Conservation (phyloP, 129 eudicot genomes). For the Gnaphalium uliginosum region DNA sequence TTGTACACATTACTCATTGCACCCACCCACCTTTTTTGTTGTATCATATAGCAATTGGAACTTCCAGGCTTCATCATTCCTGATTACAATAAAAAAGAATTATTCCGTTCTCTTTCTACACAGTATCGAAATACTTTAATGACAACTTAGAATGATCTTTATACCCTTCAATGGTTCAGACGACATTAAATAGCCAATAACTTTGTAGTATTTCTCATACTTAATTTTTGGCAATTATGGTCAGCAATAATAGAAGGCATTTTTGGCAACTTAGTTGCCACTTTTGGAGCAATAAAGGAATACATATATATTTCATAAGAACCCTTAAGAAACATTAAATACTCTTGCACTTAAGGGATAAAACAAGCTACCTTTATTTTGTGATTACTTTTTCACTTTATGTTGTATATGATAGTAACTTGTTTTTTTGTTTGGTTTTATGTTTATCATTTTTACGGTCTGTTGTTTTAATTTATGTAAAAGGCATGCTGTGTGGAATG, state of each 20-base stretch:
- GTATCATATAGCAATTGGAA: not conserved
- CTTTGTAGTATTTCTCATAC: not conserved
- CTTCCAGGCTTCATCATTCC: slow-evolving; percentile 1
- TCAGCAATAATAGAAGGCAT: not conserved
- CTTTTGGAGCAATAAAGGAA: not conserved
- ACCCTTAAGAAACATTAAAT: not conserved
- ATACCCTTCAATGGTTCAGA: not conserved
- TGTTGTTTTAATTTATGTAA: not conserved
- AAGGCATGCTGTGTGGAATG: not conserved
- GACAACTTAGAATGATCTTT: not conserved
- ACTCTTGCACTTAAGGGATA: not conserved
- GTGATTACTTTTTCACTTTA: not conserved
- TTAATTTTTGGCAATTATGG: not conserved
- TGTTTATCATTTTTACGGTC: not conserved
- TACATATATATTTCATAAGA: too few species aligned
- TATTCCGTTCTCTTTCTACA: not conserved
- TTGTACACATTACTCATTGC: not conserved
- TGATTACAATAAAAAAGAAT: not conserved
- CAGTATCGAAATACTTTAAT: not conserved
- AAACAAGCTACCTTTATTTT: not conserved
- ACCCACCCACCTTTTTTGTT: slow-evolving; percentile 6
- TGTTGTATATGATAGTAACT: not conserved
- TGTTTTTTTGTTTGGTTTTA: not conserved
- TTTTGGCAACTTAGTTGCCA: not conserved
- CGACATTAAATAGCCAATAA: not conserved